These are phyloP conservation scores for Penicillium mononematosum DNA, from an alignment of 495 filamentous ascomycete species.

Conservation along the genomic window DNA sequence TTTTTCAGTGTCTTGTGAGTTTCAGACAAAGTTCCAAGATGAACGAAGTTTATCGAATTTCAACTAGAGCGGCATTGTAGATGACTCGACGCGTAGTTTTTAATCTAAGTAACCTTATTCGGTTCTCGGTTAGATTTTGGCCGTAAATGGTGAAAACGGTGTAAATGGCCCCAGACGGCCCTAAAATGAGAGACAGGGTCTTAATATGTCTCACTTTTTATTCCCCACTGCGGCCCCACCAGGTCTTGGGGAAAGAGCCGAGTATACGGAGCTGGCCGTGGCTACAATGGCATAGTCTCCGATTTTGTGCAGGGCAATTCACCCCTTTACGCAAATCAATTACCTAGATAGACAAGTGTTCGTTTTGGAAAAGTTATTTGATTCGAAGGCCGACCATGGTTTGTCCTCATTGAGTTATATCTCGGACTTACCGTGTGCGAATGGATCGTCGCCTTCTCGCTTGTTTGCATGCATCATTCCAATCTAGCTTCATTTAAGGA, in stretches of 20 bases:
- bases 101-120: not conserved
- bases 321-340: too few relatives aligned
- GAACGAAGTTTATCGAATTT: too few relatives aligned
- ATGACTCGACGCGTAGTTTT: too few relatives aligned
- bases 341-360: too few relatives aligned
- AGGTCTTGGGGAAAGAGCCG: too few relatives aligned
- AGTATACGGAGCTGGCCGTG: not conserved
- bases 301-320: too few relatives aligned
- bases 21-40: not conserved
- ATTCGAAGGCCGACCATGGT: not conserved
- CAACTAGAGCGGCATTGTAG: too few relatives aligned
- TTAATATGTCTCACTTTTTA: not conserved
- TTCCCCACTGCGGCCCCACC: not conserved
- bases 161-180: too few relatives aligned
- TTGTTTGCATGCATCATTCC: not conserved
- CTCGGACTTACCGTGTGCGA: not conserved
- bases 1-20: not conserved
- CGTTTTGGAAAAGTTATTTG: too few relatives aligned
- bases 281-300: constrained; percentile 6
- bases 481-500: not conserved
- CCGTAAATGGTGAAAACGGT: too few relatives aligned
- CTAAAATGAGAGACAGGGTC: not conserved
- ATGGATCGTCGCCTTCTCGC: constrained; percentile 1
- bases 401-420: not conserved
- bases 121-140: not conserved